Percentiles rank a stretch among this genome's conserved stretches.
Conservation (phyloP, 768 basidiomycete species). For the Boletales sp. region DNA sequence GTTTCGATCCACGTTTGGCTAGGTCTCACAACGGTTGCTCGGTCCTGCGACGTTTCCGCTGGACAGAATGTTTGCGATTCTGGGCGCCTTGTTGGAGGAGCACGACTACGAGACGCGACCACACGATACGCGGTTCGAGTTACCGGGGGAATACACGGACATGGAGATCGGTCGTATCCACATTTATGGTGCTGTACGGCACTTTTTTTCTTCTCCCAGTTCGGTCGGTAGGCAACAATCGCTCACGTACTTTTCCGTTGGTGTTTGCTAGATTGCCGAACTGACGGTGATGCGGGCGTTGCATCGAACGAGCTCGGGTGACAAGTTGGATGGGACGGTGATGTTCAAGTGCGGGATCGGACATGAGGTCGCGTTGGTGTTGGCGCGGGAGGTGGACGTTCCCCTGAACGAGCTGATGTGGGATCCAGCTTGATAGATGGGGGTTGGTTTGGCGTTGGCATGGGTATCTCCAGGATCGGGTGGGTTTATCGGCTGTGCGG, state of each 20-base stretch:
- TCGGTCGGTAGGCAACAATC: not conserved
- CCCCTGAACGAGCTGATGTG: conserved; percentile 63
- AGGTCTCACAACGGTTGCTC: conserved; percentile 75
- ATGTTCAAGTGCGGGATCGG: conserved; percentile 74
- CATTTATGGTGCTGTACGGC: conserved; percentile 50
- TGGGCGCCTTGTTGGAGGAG: conserved; percentile 75
- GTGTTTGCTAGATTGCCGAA: conserved; percentile 53
- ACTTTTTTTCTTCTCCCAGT: not conserved
- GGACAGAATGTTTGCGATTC: conserved; percentile 76
- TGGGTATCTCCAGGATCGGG: too few relatives aligned
- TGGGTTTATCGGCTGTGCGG: too few relatives aligned
- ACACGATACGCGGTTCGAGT: conserved; percentile 43
- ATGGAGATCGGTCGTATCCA: conserved; percentile 65
- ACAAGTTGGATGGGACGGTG: conserved; percentile 66
- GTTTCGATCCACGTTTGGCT: not conserved
- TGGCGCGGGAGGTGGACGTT: conserved; percentile 61
- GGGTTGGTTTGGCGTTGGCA: not conserved
- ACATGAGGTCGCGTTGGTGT: conserved; percentile 47
- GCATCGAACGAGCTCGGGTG: conserved; percentile 57
- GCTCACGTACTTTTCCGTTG: not conserved
- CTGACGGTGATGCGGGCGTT: conserved; percentile 62
- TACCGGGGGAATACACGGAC: conserved; percentile 72
- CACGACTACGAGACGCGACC: conserved; percentile 49
- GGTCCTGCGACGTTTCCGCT: conserved; percentile 78
- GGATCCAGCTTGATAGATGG: conserved; percentile 40